Evolutionary conservation across 805 yeast species (phyloP), one percentile per base, ranked within the genome.

Genomic region (Ogataea pilisensis): DNA sequence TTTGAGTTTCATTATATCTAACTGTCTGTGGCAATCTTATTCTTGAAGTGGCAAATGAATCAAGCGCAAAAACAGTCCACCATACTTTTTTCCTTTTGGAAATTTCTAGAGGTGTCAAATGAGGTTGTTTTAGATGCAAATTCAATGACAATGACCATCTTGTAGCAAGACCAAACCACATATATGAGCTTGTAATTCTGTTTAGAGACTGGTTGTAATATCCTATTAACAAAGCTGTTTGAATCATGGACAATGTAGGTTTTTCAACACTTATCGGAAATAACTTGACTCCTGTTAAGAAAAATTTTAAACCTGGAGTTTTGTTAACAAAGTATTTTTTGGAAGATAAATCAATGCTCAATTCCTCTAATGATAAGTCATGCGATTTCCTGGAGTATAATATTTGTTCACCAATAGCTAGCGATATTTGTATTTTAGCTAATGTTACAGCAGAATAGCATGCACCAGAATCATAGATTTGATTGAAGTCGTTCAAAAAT

Each of bases 31-130:
- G 69, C 27, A 63, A 58, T 17, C 68, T 61, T 19, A 64, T 46
- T 29, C 65, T 59, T 4, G 69, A 64, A n/a, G 64, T 57, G 50
- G 68, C 65, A 18, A 61, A 54, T 17, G 62, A 57, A 37, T 65
- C 68, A 49, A 65, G 52, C 5, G 61, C 54, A 44, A 58, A 64
- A 17, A 61, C 60, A 9, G 71, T 63, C 71, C 71, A 66, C 69
- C 70, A 66, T 3, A 65, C 50, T 35, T 66, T 54, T 42, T 65
- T 57, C 19, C 67, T 49, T 36, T 59, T 57, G 22, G 65, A 63
- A 17, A 50, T 48, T 34, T 61, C 64, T 13, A 35, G 31, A 5
- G 21, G 8, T 2, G 45, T 27, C 12, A 53, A 44, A 12, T 53
- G 34, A 5, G 48, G 49, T 17, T 43, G 45, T 26, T 56, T 58